Percentiles rank a stretch among this genome's conserved stretches.
These are phyloP conservation scores for Anisogramma anomala DNA, from an alignment of 2,329 filamentous ascomycete genomes.

Conservation along the genomic window DNA sequence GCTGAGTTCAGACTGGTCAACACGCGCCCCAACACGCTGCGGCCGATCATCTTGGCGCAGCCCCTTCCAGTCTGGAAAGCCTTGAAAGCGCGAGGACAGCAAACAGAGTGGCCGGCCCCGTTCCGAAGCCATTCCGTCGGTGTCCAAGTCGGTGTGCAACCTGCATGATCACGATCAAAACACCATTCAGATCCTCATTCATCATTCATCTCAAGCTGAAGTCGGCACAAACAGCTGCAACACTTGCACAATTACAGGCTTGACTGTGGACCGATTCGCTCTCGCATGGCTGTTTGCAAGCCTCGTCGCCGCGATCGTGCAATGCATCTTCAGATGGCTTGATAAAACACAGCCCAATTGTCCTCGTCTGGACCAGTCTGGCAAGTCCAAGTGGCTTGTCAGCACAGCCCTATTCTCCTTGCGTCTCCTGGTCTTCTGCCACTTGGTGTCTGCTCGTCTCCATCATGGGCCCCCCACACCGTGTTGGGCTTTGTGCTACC, in stretches of 20 bases:
- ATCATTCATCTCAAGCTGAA: slow-evolving; percentile 1
- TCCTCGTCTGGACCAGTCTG: not conserved
- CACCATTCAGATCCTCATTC: slow-evolving; percentile 3
- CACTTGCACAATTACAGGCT: too few relatives aligned
- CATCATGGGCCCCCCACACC: not conserved
- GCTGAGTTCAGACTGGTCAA: too few relatives aligned
- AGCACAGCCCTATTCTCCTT: slow-evolving; percentile 6
- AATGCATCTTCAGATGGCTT: slow-evolving; percentile 8
- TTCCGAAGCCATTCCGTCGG: not conserved
- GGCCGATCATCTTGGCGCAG: too few relatives aligned
- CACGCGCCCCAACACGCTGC: too few relatives aligned
- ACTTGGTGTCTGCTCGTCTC: not conserved
- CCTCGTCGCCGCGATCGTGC: slow-evolving; percentile 5
- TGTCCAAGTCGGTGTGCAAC: slow-evolving; percentile 4
- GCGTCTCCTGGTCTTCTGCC: not conserved
- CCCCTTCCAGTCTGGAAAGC: not conserved
- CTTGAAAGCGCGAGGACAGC: not conserved
- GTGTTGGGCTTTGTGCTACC: not conserved
- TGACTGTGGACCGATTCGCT: slow-evolving; percentile 7
- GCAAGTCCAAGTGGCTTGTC: slow-evolving; percentile 2
- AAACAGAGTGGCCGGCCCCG: slow-evolving; percentile 8
- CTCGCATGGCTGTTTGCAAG: slow-evolving; percentile 3
- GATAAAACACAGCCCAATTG: slow-evolving; percentile 1
- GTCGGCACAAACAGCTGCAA: slow-evolving; percentile 6
- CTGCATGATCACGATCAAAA: slow-evolving; percentile 1